Conservation (phyloP, 805 yeast species). For the Schwanniomyces pseudopolymorphus region DNA sequence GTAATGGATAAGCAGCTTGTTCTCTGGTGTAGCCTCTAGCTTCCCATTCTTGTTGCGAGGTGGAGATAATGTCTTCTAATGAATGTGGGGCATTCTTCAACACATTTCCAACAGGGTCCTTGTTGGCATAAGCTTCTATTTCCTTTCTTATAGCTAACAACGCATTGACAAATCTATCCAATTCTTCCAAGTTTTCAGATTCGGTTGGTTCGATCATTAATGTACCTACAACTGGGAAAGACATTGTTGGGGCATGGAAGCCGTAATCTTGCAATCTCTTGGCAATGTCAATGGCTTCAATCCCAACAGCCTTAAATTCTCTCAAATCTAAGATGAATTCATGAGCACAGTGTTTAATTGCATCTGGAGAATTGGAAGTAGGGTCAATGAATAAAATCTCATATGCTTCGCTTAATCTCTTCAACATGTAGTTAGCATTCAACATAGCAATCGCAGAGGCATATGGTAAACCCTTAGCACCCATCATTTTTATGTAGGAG, state of each 20-base stretch:
- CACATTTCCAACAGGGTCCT: constrained; percentile 64
- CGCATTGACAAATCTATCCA: constrained; percentile 87
- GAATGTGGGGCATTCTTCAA: constrained; percentile 94
- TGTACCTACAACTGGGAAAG: constrained; percentile 98
- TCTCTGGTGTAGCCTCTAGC: constrained; percentile 87
- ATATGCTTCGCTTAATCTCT: constrained; percentile 66
- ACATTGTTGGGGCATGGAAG: constrained; percentile 98
- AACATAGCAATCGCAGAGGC: constrained; percentile 89
- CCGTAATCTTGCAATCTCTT: constrained; percentile 97
- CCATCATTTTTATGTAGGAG: constrained; percentile 93
- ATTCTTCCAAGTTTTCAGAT: constrained; percentile 82
- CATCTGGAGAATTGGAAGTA: constrained; percentile 37
- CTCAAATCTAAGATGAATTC: constrained; percentile 93
- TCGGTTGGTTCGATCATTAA: constrained; percentile 98
- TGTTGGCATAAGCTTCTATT: constrained; percentile 68
- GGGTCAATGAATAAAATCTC: constrained; percentile 71
- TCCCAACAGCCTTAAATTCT: constrained; percentile 72
- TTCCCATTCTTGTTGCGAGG: constrained; percentile 65
- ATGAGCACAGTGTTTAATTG: constrained; percentile 84
- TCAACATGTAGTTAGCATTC: constrained; percentile 95
- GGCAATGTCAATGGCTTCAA: constrained; percentile 96
- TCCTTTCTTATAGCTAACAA: constrained; percentile 81
- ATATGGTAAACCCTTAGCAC: constrained; percentile 77
- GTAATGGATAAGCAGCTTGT: constrained; percentile 89
- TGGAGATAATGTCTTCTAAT: constrained; percentile 65